Conservation (phyloP, 352 stramenopile species). For the Globisporangium irregulare region DNA sequence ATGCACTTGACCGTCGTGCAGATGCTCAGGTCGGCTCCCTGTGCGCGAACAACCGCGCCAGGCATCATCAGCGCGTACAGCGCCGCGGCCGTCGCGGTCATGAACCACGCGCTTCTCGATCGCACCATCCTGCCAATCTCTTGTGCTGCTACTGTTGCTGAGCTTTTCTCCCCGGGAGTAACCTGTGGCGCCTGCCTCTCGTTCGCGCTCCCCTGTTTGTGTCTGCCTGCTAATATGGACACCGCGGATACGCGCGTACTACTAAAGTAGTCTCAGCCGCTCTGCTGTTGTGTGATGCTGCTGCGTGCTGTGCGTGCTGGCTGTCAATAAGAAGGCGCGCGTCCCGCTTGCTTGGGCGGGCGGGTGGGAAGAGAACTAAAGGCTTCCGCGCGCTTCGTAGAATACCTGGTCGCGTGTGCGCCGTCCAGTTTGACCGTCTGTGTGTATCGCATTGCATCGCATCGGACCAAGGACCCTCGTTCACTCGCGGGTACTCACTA, state of each 20-base stretch:
- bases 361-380: not conserved
- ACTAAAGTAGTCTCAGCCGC: not conserved
- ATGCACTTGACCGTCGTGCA: slow-evolving; percentile 53
- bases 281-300: not conserved
- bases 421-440: not conserved
- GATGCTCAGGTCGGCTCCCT: slow-evolving; percentile 17
- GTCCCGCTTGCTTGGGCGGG: not conserved
- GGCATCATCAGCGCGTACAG: not conserved
- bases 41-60: slow-evolving; percentile 8
- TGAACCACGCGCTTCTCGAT: not conserved
- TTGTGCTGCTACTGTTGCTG: not conserved
- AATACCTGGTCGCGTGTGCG: not conserved
- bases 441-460: not conserved
- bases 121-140: not conserved
- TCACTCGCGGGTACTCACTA: not conserved
- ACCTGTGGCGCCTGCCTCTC: not conserved
- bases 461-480: not conserved
- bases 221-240: not conserved
- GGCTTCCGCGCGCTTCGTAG: not conserved
- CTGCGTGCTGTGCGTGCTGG: not conserved
- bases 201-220: not conserved
- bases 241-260: not conserved
- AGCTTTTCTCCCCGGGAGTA: not conserved
- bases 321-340: not conserved
- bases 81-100: not conserved